Evolutionary conservation across 83 land plant species (phyloP).

Genomic region (Thuja plicata): DNA sequence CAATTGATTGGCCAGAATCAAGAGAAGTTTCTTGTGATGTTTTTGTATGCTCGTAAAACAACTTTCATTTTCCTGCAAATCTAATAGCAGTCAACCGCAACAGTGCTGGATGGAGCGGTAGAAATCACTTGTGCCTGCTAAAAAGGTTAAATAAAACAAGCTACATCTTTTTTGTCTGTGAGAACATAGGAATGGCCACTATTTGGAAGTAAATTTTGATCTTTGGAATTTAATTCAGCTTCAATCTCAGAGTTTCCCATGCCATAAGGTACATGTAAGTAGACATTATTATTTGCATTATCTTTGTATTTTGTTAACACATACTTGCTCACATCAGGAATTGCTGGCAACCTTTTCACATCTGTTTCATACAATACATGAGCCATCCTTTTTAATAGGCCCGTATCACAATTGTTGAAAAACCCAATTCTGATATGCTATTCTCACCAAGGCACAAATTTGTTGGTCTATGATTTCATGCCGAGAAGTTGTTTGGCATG

Average conservation of each 20-base stretch:
- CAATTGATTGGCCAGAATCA: neutral
- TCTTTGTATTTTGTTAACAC: slow-evolving; percentile 42
- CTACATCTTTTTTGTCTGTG: neutral
- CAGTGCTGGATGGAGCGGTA: neutral
- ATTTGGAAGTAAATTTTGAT: neutral
- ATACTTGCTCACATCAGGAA: slow-evolving; percentile 87
- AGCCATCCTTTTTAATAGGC: no score
- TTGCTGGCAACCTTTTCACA: no score
- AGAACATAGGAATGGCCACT: neutral
- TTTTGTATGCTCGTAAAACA: neutral
- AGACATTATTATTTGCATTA: slow-evolving; percentile 42
- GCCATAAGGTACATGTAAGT: slow-evolving; percentile 40
- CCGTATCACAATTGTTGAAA: no score
- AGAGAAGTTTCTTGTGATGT: neutral
- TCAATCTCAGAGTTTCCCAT: slow-evolving; percentile 63
- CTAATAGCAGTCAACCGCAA: neutral
- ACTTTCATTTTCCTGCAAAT: neutral
- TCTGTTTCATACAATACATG: no score
- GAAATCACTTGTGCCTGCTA: neutral
- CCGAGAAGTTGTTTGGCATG: slow-evolving; percentile 60
- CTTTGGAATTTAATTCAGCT: slow-evolving; percentile 33
- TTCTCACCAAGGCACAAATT: slow-evolving; percentile 41
- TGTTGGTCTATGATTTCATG: slow-evolving; percentile 88
- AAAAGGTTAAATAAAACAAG: neutral
- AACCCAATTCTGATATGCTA: no score